Percentiles rank a stretch among this genome's conserved stretches.
These are phyloP conservation scores for Cyberlindnera xishuangbannaensis DNA, from an alignment of 805 yeast genomes.

Conservation along the genomic window DNA sequence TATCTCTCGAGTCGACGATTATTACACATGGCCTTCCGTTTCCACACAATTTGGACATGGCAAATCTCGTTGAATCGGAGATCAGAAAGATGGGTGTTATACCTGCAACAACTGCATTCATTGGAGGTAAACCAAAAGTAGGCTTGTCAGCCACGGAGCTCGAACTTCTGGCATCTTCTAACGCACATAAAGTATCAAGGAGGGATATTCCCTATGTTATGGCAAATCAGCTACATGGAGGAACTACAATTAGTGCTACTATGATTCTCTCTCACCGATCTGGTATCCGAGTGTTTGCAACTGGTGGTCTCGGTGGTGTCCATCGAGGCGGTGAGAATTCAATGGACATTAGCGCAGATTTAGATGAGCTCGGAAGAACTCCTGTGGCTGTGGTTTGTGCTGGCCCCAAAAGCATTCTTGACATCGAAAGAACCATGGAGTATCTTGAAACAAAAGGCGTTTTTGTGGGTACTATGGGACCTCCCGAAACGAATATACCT, in stretches of 20 bases:
- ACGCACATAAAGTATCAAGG: constrained; percentile 62
- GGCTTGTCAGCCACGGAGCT: constrained; percentile 52
- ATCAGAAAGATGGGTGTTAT: constrained; percentile 60
- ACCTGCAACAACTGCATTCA: constrained; percentile 83
- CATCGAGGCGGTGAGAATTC: constrained; percentile 71
- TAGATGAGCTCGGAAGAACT: constrained; percentile 77
- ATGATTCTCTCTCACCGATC: constrained; percentile 74
- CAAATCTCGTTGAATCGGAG: constrained; percentile 54
- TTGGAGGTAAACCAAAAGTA: constrained; percentile 64
- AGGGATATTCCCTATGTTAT: constrained; percentile 73
- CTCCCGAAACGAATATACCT: constrained; percentile 52
- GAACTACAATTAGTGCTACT: constrained; percentile 86
- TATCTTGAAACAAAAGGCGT: constrained; percentile 90
- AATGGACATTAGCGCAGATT: constrained; percentile 82
- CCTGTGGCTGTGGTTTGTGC: constrained; percentile 89
- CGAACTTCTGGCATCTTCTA: constrained; percentile 34
- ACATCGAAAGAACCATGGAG: constrained; percentile 75
- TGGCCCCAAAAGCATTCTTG: constrained; percentile 85
- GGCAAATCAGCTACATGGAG: constrained; percentile 63
- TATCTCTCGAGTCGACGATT: constrained; percentile 81
- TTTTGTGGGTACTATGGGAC: constrained; percentile 65
- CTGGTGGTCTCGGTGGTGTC: constrained; percentile 93
- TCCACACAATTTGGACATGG: constrained; percentile 73
- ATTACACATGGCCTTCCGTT: constrained; percentile 86
- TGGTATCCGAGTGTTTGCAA: constrained; percentile 81